Percentiles rank a stretch among this genome's conserved stretches.
Evolutionary conservation across 75 land plant species (phyloP).

Genomic region (Pinus albicaulis): DNA sequence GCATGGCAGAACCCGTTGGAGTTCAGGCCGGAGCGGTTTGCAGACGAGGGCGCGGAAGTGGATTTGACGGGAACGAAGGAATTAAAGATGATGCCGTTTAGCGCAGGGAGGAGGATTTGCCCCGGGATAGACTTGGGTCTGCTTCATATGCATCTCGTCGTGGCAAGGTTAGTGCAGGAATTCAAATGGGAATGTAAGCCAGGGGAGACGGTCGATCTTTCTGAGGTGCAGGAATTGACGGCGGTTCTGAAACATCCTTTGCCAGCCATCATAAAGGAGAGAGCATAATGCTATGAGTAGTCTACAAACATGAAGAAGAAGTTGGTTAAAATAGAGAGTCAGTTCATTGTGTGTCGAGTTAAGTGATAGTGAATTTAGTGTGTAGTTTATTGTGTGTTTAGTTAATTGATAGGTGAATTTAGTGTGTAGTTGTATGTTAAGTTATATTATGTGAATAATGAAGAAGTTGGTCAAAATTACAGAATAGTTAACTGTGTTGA

Average conservation of each 20-base stretch:
- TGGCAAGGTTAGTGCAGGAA: slow-evolving; percentile 23
- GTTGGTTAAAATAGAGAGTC: no score
- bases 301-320: no score
- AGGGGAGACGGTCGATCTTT: slow-evolving; percentile 18
- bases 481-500: no score
- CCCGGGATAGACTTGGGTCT: slow-evolving; percentile 30
- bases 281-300: neutral
- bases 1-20: slow-evolving; percentile 33
- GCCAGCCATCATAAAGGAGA: slow-evolving; percentile 9
- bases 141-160: slow-evolving; percentile 28
- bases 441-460: no score
- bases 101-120: slow-evolving; percentile 28
- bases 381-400: no score
- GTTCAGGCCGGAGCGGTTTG: slow-evolving; percentile 36
- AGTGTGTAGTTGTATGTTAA: no score
- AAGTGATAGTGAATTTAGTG: no score
- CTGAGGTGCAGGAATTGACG: slow-evolving; percentile 16
- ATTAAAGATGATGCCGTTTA: slow-evolving; percentile 34
- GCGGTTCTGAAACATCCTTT: slow-evolving; percentile 16
- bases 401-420: no score
- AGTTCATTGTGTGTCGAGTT: no score
- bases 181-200: slow-evolving; percentile 20
- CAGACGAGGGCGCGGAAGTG: slow-evolving; percentile 23
- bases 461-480: no score
- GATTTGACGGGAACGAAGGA: slow-evolving; percentile 39